Percentiles rank a stretch among this genome's conserved stretches.
Conservation (phyloP, 176 grass and related monocot species). For the Aegilops longissima region DNA sequence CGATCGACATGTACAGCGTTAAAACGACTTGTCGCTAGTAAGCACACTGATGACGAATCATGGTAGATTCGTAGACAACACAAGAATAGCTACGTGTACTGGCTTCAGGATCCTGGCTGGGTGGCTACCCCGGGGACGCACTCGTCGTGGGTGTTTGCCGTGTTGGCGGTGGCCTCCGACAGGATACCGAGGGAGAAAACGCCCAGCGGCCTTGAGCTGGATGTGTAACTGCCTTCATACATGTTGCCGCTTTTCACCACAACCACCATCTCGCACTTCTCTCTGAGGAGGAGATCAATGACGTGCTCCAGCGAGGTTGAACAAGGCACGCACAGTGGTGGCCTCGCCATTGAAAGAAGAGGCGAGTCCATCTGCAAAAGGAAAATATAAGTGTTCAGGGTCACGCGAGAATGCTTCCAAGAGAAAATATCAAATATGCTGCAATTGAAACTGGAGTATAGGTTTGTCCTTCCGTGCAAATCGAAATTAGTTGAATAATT, state of each 20-base stretch:
- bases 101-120: not conserved
- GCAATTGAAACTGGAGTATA: not conserved
- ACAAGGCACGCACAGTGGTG: conserved; percentile 55
- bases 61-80: not conserved
- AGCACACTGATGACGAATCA: not conserved
- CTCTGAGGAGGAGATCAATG: conserved; percentile 67
- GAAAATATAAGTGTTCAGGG: not conserved
- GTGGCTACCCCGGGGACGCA: not conserved
- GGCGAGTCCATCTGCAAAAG: conserved; percentile 67
- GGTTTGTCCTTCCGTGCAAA: too few species aligned
- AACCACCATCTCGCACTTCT: conserved; percentile 63
- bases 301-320: conserved; percentile 68
- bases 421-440: conserved; percentile 1
- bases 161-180: conserved; percentile 22
- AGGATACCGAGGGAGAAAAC: conserved; percentile 59
- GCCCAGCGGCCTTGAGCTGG: conserved; percentile 71
- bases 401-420: not conserved
- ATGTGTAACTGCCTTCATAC: conserved; percentile 60
- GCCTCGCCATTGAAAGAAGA: conserved; percentile 62
- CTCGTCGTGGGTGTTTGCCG: not conserved
- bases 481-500: not conserved
- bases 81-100: not conserved
- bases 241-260: conserved; percentile 61
- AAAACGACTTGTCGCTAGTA: not conserved
- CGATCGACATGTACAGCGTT: not conserved